Evolutionary conservation across 2,329 filamentous ascomycete species (phyloP), one percentile per base, ranked within the genome.

Genomic region (Trichophaea hybrida): DNA sequence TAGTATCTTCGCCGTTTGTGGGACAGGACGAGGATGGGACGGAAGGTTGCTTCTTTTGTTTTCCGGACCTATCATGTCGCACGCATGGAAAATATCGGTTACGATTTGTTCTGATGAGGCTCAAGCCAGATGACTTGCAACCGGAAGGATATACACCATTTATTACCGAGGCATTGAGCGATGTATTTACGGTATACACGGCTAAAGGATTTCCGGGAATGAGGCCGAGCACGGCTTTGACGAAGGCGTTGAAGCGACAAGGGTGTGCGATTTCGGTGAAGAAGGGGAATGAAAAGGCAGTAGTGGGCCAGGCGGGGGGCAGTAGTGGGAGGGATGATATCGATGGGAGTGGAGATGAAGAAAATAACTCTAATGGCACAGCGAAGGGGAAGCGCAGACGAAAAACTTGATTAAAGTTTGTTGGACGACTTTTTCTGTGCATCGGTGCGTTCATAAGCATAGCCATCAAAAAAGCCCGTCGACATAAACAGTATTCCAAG

Each of bases 201-300:
- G 87, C 87, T 48, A 93, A 91, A 70, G 86, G 91, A 69, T 93
- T 93, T 61, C 85, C 86, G 0, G 87, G 87, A 5, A 93, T 93
- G 86, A 77, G 83, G 59, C 82, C 85, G 1, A 89, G 85, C 70
- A 89, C 85, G 32, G 75, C 78, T 15, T 73, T 93, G 40, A 87
- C 87, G 1, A 86, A 86, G 70, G 77, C 79, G 35, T 74, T 93
- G 59, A 87, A 88, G 71, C 77, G 85, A 68, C 87, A 91, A 72
- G 87, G 87, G 3, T 87, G 87, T 68, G 82, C 88, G 54, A 89
- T 93, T 62, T 86, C 86, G 38, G 86, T 91, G 63, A 91, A 91
- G 74, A 93, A 91, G 70, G 87, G 87, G 12, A 89, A 87, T 65
- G 84, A 88, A 61, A 82, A 80, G 71, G 74, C 74, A 35, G 55